Percentiles rank a stretch among this genome's conserved stretches.
Conservation (phyloP, 805 yeast species). For the Candida palmyrensis region DNA sequence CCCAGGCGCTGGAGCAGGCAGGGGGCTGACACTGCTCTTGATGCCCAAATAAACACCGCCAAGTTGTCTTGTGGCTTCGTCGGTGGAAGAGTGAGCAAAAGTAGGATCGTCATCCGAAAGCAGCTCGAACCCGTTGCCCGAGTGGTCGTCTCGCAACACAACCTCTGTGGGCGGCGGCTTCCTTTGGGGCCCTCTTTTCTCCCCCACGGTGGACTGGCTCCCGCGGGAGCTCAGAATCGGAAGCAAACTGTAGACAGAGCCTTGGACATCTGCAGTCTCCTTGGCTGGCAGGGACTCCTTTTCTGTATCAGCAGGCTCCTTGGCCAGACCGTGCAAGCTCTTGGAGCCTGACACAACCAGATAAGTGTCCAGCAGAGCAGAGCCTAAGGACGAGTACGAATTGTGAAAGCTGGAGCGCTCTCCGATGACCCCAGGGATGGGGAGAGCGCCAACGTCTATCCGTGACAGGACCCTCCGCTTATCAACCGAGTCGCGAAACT, state of each 20-base stretch:
- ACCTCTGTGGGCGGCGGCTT: constrained; percentile 5
- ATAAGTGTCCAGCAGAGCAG: constrained; percentile 17
- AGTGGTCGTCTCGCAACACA: too few species aligned
- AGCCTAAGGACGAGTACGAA: constrained; percentile 24
- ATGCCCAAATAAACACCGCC: too few species aligned
- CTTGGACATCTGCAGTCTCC: too few species aligned
- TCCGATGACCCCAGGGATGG: constrained; percentile 1
- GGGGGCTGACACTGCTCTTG: background rate
- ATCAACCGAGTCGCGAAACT: constrained; percentile 33
- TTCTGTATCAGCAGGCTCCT: too few species aligned
- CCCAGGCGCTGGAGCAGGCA: background rate
- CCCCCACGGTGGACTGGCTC: background rate
- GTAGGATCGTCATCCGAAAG: background rate
- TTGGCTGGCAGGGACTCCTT: too few species aligned
- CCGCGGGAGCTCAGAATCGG: constrained; percentile 3
- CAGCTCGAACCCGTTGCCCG: too few species aligned
- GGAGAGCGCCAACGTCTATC: constrained; percentile 1
- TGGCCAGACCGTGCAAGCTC: too few species aligned
- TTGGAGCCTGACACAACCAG: too few species aligned
- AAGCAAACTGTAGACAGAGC: too few species aligned
- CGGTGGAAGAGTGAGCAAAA: constrained; percentile 5
- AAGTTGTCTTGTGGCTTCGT: background rate
- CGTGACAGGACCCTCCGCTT: constrained; percentile 22
- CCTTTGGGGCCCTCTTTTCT: constrained; percentile 1
- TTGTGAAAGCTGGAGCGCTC: constrained; percentile 8